Evolutionary conservation across 352 stramenopile genomes (phyloP), one percentile per base, ranked within the genome.

Genomic region (Aphanomyces astaci): DNA sequence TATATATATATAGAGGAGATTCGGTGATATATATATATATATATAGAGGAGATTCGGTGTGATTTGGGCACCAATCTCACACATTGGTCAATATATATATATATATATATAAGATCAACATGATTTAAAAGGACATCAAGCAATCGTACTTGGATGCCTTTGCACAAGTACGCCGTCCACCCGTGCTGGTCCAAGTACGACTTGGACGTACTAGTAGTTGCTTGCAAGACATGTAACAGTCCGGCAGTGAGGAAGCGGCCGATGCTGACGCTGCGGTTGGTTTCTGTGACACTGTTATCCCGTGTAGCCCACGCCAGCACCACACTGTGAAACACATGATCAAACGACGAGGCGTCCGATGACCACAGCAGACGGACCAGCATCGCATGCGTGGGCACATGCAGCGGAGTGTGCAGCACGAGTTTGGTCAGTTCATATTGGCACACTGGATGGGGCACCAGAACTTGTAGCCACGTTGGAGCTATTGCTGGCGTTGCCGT

Each of bases 111-210:
- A n/a, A n/a, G n/a, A n/a, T n/a, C n/a, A n/a, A n/a, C n/a, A n/a
- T n/a, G n/a, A n/a, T n/a, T n/a, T n/a, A n/a, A n/a, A n/a, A n/a
- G n/a, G n/a, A 53, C 22, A 5, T 4, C 10, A 17, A 19, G 32
- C 33, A 36, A 22, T n/a, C 40, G n/a, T 68, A 68, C 62, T 33
- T 59, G 30, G 17, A 68, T 28, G 33, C 62, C 62, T 40, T 60
- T 68, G 43, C 62, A 60, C n/a, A 68, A 22, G n/a, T 51, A 36
- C 19, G 2, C 40, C 3, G 33, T 68, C 62, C 62, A 68, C 9
- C 51, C 22, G 10, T 40, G 46, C 9, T 19, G 17, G 13, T 68
- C 62, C 2, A 68, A 9, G 22, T 60, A 17, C 13, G 13, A 4
- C n/a, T 28, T 28, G n/a, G n/a, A n/a, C 7, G 62, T 10, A 11